These are phyloP conservation scores for Sisymbrium irio DNA, from an alignment of 345 rosid species.

Conservation along the genomic window DNA sequence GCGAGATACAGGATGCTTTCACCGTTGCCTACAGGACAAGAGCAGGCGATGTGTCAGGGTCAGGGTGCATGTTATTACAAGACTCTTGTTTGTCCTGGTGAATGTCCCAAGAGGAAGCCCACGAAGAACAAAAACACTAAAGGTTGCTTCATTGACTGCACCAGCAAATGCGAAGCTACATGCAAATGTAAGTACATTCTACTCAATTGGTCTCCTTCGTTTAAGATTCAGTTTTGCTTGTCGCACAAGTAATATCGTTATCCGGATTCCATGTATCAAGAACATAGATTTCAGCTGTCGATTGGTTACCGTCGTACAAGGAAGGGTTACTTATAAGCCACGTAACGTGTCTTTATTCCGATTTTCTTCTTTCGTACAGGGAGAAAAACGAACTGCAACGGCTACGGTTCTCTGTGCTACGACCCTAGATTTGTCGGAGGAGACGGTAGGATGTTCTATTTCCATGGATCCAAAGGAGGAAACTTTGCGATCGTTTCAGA, in stretches of 20 bases:
- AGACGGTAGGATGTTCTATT: conserved; percentile 86
- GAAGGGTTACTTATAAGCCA: neutral
- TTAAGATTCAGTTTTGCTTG: neutral
- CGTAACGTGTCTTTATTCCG: neutral
- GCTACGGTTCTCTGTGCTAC: conserved; percentile 81
- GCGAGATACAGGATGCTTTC: conserved; percentile 36
- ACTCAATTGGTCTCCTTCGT: neutral
- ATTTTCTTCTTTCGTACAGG: conserved; percentile 38
- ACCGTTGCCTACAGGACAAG: conserved; percentile 45
- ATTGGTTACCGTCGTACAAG: neutral
- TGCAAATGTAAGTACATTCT: conserved; percentile 66
- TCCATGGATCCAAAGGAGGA: conserved; percentile 83
- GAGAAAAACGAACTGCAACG: conserved; percentile 69
- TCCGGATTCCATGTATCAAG: neutral
- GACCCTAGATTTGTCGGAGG: conserved; percentile 87
- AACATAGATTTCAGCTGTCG: neutral
- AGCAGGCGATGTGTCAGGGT: conserved; percentile 44
- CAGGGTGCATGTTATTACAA: conserved; percentile 41
- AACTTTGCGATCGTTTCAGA: conserved; percentile 87
- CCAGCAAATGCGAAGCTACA: conserved; percentile 71
- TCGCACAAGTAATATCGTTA: neutral
- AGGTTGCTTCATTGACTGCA: conserved; percentile 70
- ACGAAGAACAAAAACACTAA: conserved; percentile 54
- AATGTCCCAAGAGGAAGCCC: conserved; percentile 72
- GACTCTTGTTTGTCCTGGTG: conserved; percentile 57